Evolutionary conservation across 1,284 basidiomycete species (phyloP).

Genomic region (Microbotryum saponariae): DNA sequence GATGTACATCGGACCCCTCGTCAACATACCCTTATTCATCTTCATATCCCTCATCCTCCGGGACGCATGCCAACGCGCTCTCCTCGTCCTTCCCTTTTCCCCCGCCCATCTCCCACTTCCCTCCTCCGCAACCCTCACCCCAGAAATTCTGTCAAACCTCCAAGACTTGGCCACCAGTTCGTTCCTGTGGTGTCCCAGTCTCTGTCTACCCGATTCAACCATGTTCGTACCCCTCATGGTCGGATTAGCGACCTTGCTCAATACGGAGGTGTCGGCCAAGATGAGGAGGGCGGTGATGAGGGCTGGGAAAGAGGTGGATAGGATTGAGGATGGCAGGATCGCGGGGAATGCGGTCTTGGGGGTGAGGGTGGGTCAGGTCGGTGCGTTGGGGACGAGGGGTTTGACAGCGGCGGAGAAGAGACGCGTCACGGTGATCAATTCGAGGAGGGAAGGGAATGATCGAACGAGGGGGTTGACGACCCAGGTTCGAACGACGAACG

Average conservation of each 20-base stretch:
- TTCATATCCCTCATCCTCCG: conserved; percentile 55
- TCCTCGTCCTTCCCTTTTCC: conserved; percentile 7
- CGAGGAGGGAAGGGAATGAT: conserved; percentile 4
- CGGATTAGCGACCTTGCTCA: conserved; percentile 64
- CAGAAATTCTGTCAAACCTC: conserved; percentile 32
- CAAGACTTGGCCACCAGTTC: conserved; percentile 57
- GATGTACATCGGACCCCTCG: conserved; percentile 55
- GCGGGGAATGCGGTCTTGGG: too few species aligned
- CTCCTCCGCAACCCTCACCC: conserved; percentile 38
- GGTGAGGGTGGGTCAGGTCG: not conserved
- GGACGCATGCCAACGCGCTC: conserved; percentile 41
- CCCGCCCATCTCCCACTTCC: not conserved
- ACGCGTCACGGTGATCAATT: conserved; percentile 7
- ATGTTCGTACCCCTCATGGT: conserved; percentile 60
- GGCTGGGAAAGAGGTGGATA: not conserved
- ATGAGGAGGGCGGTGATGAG: conserved; percentile 4
- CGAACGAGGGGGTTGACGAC: not conserved
- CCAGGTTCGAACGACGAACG: too few species aligned
- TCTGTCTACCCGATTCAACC: conserved; percentile 63
- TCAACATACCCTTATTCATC: conserved; percentile 67
- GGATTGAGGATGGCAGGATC: not conserved
- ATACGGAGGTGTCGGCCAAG: conserved; percentile 54
- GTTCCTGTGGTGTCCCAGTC: conserved; percentile 61
- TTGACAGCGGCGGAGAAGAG: conserved; percentile 20
- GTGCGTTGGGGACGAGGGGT: not conserved